Evolutionary conservation across 768 basidiomycete species (phyloP), one percentile per base, ranked within the genome.

Genomic region (Cantharellus cinnabarinus): DNA sequence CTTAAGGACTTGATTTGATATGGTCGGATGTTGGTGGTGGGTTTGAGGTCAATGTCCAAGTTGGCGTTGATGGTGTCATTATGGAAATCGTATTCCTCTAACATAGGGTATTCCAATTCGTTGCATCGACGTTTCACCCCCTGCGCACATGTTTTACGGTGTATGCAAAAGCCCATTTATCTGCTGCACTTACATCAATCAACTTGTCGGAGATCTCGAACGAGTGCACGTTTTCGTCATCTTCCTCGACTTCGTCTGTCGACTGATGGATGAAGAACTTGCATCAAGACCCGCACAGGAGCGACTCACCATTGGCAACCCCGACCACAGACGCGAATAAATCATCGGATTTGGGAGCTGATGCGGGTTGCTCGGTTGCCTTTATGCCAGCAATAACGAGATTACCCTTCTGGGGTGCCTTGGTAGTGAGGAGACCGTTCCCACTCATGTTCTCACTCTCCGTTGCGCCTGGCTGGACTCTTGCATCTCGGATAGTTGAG

Each of bases 51-150:
- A 60, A 99, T 99, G 67, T 99, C 95, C 51, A 99, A 77, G 70
- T 97, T 94, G 38, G 95, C 79, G 67, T 99, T 99, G 64, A 91
- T 73, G 0, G 88, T 90, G 68, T 99, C 95, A 67, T 98, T 94
- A 50, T 93, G 77, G 75, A 98, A 99, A 70, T 99, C 95, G 67
- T 99, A 99, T 71, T 99, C 95, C 69, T 99, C 95, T 50, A 99
- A 76, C 82, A 97, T 95, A 4, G 95, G 95, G 64, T 93, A 89
- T 67, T 98, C 91, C 42, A 98, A 77, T 65, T 95, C 94, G 66
- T 91, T 91, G 68, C 95, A 98, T 42, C 90, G 83, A 65, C 88
- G 87, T 72, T 98, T 94, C 62, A 99, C 91, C 63, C 88, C 87
- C 89, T 94, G 63, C 7, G 54, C 5, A 62, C 29, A 60, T 41